Conservation (phyloP, 1,139 yeast genomes). For the Candida pseudoviswanathii region DNA sequence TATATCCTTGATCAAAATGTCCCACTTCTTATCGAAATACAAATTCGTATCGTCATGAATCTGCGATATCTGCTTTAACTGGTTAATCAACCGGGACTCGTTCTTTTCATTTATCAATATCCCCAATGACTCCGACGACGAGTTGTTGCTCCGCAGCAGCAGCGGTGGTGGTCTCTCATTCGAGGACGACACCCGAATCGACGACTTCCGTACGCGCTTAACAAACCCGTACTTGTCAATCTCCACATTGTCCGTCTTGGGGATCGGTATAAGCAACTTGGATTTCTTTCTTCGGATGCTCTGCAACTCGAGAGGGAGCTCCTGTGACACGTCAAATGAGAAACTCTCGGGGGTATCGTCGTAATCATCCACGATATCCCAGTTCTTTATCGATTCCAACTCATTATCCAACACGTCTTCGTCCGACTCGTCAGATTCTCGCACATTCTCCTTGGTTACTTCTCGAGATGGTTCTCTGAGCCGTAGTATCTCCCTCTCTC, state of each 20-base stretch:
- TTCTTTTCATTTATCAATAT: conserved; percentile 6
- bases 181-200: conserved; percentile 5
- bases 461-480: conserved; percentile 10
- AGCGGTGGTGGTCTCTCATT: no score
- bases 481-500: conserved; percentile 49
- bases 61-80: conserved; percentile 34
- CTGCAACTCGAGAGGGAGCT: conserved; percentile 51
- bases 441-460: neutral
- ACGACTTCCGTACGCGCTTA: conserved; percentile 18
- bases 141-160: neutral
- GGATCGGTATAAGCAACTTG: neutral
- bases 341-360: neutral
- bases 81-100: conserved; percentile 20
- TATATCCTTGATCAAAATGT: conserved; percentile 29
- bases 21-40: conserved; percentile 37
- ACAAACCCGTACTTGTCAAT: conserved; percentile 58
- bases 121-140: conserved; percentile 2
- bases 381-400: neutral
- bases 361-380: neutral
- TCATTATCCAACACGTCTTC: conserved; percentile 1
- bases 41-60: conserved; percentile 35
- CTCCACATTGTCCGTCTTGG: conserved; percentile 19
- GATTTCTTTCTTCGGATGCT: conserved; percentile 8
- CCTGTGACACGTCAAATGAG: conserved; percentile 4
- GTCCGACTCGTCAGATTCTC: no score